Base-by-base conservation (phyloP, 2,329 filamentous ascomycete genomes). In the Talaromyces funiculosus region DNA sequence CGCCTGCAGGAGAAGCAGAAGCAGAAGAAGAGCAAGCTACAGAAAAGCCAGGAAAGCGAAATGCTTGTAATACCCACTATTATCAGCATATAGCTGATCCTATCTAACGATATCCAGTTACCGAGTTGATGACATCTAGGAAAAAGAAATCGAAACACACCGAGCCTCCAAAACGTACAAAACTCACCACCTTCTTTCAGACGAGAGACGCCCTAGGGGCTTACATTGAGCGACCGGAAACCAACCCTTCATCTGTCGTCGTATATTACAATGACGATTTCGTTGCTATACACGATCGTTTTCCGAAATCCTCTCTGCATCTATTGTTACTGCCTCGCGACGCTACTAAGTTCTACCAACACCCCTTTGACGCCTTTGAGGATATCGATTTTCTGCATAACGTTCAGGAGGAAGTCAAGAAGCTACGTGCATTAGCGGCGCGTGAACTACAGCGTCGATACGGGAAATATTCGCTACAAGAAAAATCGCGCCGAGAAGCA, bases 301-400 rank as follows among this genome's bases (percentile, higher is more conserved):
- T 86, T 71, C 92, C 94, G 8, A 99, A 97, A 75, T 85, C 90
- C 3, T 86, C 84, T 3, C 81, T 97, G 3, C 94, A 99, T 77
- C 82, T 90, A 1, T 88, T 99, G 2, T 84, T 97, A n/a, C 85
- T 97, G 4, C 90, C 92, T 6, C 88, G 92, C 54, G 84, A 88
- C 42, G 70, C 80, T 0, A 68, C 72, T 2, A 84, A 86, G 69
- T 85, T 81, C 66, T 76, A 81, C 5, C 77, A 85, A 10, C 89
- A 96, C 67, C 92, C 93, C 0, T 88, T 93, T 69, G 84, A 89
- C 20, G 90, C 90, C 4, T 86, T 96, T 66, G 82, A 87, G 31
- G 86, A 95, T 71, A 64, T 78, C 0, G 78, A 73, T 0, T 95
- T 97, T 72, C 84, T 94, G 0, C 78, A 76, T 2, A 76, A 81